Evolutionary conservation across 495 filamentous ascomycete species (phyloP).

Genomic region (Glonium stellatum): DNA sequence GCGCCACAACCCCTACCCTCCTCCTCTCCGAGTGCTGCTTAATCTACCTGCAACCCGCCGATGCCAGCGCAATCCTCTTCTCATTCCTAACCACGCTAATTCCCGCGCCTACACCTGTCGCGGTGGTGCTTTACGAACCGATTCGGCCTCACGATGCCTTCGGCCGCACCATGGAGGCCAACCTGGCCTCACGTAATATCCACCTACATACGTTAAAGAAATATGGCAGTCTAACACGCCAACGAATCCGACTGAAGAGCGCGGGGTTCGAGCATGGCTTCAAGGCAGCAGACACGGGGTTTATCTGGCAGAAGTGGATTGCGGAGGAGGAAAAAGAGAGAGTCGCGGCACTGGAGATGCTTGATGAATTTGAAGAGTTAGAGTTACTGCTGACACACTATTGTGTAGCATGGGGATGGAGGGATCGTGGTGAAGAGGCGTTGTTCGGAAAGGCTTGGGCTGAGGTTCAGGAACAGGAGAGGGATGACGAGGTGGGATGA

Average conservation of each 20-base stretch:
- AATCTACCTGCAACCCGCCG: slow-evolving; percentile 65
- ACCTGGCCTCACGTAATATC: slow-evolving; percentile 79
- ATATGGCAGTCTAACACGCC: slow-evolving; percentile 58
- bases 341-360: slow-evolving; percentile 69
- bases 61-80: slow-evolving; percentile 56
- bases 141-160: slow-evolving; percentile 77
- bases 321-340: slow-evolving; percentile 65
- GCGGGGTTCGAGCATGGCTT: slow-evolving; percentile 53
- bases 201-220: slow-evolving; percentile 71
- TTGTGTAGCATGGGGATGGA: slow-evolving; percentile 80
- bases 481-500: neutral
- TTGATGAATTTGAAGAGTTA: slow-evolving; percentile 98
- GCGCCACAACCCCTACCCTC: slow-evolving; percentile 60
- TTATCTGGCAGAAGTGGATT: slow-evolving; percentile 73
- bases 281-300: slow-evolving; percentile 60
- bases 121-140: slow-evolving; percentile 81
- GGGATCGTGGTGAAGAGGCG: slow-evolving; percentile 36
- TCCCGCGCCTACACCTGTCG: slow-evolving; percentile 43
- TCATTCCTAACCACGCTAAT: slow-evolving; percentile 56
- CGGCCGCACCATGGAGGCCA: slow-evolving; percentile 82
- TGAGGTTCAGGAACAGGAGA: slow-evolving; percentile 4
- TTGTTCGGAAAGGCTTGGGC: slow-evolving; percentile 26
- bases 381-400: slow-evolving; percentile 81
- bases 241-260: slow-evolving; percentile 56
- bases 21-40: slow-evolving; percentile 92